A percentile compares a stretch with the other conserved stretches of the same genome.
phyloP scores from a whole-genome alignment of 2,329 filamentous ascomycete genomes.

The Sclerotinia trifoliorum region DNA sequence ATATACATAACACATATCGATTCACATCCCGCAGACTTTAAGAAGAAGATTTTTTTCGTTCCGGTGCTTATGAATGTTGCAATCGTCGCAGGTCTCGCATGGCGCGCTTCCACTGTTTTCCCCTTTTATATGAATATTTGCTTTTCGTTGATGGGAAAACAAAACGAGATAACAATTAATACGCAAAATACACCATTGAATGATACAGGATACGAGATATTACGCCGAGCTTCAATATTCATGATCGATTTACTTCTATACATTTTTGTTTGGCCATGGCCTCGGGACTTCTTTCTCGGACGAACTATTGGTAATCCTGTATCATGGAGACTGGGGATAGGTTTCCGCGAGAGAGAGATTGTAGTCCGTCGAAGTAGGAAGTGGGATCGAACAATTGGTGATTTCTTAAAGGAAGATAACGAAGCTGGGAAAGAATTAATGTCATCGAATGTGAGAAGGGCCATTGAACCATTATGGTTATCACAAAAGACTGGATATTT shows the following conservation, averaged over 20 bases:
- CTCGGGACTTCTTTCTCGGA: conserved; percentile 67
- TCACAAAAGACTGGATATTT: conserved; percentile 82
- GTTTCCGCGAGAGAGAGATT: conserved; percentile 77
- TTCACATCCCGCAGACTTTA: conserved; percentile 64
- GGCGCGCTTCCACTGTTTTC: conserved; percentile 65
- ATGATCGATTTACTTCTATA: conserved; percentile 70
- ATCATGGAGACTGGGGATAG: conserved; percentile 69
- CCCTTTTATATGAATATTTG: conserved; percentile 63
- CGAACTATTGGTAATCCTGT: conserved; percentile 59
- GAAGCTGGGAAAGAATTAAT: conserved; percentile 56
- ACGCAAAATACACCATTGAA: conserved; percentile 55
- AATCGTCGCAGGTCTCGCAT: conserved; percentile 62
- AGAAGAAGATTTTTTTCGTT: conserved; percentile 79
- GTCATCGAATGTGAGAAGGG: conserved; percentile 61
- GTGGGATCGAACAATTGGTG: conserved; percentile 61
- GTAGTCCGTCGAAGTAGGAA: conserved; percentile 74
- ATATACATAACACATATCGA: conserved; percentile 88
- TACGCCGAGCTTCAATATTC: conserved; percentile 60
- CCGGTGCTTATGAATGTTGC: conserved; percentile 73
- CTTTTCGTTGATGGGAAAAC: conserved; percentile 36
- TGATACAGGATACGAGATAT: conserved; percentile 52
- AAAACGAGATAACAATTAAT: conserved; percentile 65
- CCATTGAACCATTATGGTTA: conserved; percentile 65
- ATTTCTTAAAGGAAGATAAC: conserved; percentile 43
- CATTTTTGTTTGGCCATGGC: conserved; percentile 71